Base-by-base conservation (phyloP, 768 basidiomycete genomes). In the Tulasnella sp. region DNA sequence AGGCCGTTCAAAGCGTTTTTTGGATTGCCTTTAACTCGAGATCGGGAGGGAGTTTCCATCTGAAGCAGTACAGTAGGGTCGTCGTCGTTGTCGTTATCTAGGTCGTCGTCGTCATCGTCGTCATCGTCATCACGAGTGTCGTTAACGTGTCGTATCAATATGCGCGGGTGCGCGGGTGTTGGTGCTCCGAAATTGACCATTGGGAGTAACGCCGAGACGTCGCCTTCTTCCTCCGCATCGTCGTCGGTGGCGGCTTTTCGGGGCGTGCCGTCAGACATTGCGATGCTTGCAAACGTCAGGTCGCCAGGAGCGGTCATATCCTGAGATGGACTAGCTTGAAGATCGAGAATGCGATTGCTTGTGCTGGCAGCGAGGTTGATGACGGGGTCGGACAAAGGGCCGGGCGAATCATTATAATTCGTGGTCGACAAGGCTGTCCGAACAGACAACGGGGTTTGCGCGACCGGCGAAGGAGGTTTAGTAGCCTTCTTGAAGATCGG, bases 171-270 rank as follows among this genome's bases (percentile, higher is more conserved):
- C 16, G 69, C 69, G 6, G 69, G 69, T 22, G 69, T 70, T 5
- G 69, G 59, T 2, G 69, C 69, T n/a, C 69, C 69, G 59, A 70
- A 70, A 32, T 70, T 32, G 7, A 59, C 52, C 69, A 70, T 40
- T 9, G 69, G 59, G 7, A 70, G 69, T n/a, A 70, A 52, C 32
- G 69, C 69, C 5, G 69, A 70, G 19, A 70, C 69, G 26, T 70
- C 35, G 22, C 69, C 69, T 59, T 52, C 69, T 11, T 70, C 69
- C 11, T 70, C 69, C 26, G 41, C 26, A n/a, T 59, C 69, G 3
- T 59, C 69, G 3, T 59, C 69, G 11, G 39, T 44, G 11, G 41
- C 29, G 26, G 39, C 67, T 5, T 67, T 67, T 41, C 36, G 17
- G 9, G 29, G 39, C 19, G 29, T 32, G 29, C 39, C 36, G 19